Evolutionary conservation across 345 rosid genomes (phyloP).

Genomic region (thale cress (Arabidopsis thaliana)): DNA sequence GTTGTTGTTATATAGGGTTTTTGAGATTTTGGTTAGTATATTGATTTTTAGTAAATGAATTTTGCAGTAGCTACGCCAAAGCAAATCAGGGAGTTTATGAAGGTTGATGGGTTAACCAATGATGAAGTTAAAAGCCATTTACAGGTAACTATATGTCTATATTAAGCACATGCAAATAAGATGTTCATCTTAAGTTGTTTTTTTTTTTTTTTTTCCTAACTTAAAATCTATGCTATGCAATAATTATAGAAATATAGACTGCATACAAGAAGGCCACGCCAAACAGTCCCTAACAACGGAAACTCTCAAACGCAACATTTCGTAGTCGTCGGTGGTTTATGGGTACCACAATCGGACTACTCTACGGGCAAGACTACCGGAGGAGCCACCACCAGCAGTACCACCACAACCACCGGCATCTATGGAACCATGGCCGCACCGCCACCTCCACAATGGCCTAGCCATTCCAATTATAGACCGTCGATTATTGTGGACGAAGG

Average conservation of each 20-base stretch:
- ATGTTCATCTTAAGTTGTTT: not conserved
- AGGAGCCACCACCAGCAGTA: constrained; percentile 46
- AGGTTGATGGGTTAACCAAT: constrained; percentile 90
- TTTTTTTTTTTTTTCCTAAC: not conserved
- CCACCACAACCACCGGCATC: constrained; percentile 51
- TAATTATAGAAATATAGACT: constrained; percentile 77
- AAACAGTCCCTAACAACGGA: constrained; percentile 48
- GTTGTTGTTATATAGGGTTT: constrained; percentile 8
- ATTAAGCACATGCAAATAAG: not conserved
- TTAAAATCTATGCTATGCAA: constrained; percentile 4
- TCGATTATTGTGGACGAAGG: constrained; percentile 37
- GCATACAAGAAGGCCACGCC: constrained; percentile 81
- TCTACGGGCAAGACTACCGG: constrained; percentile 57
- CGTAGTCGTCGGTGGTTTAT: constrained; percentile 87
- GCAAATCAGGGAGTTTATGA: constrained; percentile 92
- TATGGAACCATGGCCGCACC: constrained; percentile 50
- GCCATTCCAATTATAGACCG: constrained; percentile 37
- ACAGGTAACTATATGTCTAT: constrained; percentile 61
- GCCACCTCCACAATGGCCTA: constrained; percentile 45
- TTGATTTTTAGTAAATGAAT: constrained; percentile 25
- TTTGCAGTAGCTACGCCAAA: constrained; percentile 89
- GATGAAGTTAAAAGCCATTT: constrained; percentile 99
- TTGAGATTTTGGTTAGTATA: constrained; percentile 5
- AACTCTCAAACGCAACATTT: constrained; percentile 76
- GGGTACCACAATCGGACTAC: constrained; percentile 80